A percentile compares a stretch with the other conserved stretches of the same genome.
These are phyloP conservation scores for Graphilbum ipis-grandicollis DNA, from an alignment of 2,329 filamentous ascomycete species.

Conservation along the genomic window DNA sequence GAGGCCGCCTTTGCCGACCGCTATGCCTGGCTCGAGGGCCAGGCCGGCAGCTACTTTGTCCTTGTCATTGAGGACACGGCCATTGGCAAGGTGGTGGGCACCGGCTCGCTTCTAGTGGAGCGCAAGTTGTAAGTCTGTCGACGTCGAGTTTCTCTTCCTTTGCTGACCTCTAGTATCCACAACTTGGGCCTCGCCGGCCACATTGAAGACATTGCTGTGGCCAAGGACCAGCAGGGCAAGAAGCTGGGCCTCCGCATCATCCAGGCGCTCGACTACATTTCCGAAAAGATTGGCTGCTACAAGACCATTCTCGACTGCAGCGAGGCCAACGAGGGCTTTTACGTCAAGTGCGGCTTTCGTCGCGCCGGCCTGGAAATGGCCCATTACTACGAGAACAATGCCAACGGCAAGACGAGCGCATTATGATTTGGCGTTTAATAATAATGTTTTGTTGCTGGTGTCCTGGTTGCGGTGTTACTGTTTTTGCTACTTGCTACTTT, in stretches of 20 bases:
- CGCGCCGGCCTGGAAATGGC: slow-evolving; percentile 91
- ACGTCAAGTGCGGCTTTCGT: slow-evolving; percentile 93
- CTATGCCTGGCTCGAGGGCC: slow-evolving; percentile 63
- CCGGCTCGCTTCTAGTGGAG: slow-evolving; percentile 80
- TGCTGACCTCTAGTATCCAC: slow-evolving; percentile 42
- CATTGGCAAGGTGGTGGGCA: slow-evolving; percentile 58
- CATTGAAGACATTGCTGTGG: slow-evolving; percentile 94
- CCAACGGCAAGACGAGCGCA: slow-evolving; percentile 9
- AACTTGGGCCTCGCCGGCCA: slow-evolving; percentile 72
- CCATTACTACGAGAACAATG: slow-evolving; percentile 63
- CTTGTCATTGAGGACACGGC: slow-evolving; percentile 65
- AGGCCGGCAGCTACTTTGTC: slow-evolving; percentile 67
- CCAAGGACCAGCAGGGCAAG: slow-evolving; percentile 92
- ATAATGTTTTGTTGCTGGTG: background rate
- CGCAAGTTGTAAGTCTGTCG: slow-evolving; percentile 59
- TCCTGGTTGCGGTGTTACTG: background rate
- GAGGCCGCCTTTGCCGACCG: slow-evolving; percentile 59
- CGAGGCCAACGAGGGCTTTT: slow-evolving; percentile 92
- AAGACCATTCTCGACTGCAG: slow-evolving; percentile 96
- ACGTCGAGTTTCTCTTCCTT: background rate
- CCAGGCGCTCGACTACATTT: slow-evolving; percentile 79
- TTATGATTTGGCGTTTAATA: background rate
- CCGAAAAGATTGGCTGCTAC: slow-evolving; percentile 81
- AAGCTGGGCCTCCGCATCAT: slow-evolving; percentile 87
- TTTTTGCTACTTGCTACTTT: background rate